Evolutionary conservation across 2,329 filamentous ascomycete species (phyloP), one percentile per base, ranked within the genome.

Genomic region (Epichloe bromicola): DNA sequence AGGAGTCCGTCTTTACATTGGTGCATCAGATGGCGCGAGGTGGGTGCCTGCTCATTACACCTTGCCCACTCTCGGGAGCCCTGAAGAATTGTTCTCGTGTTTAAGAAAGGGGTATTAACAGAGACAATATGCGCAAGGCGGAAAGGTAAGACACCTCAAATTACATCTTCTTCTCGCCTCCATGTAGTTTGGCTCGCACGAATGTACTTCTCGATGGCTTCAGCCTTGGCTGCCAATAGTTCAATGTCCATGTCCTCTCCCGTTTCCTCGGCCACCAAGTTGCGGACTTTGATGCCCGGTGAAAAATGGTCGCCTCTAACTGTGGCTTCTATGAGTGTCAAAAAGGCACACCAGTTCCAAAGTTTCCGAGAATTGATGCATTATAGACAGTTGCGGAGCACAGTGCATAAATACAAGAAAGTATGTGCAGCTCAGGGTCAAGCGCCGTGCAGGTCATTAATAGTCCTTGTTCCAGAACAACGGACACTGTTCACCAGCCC

Each of bases 61-160:
- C 30, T 4, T 30, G 37, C 5, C 23, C 40, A 20, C 37, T 41
- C 37, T 36, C 7, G 37, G 37, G 23, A n/a, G 40, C 34, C 3
- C 6, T 63, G 60, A 19, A 70, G 56, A 45, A 71, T 58, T 23
- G 55, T 55, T 47, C 65, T 62, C 10, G 71, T 67, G 51, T 71
- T 65, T 44, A 72, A 62, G 26, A 60, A 60, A 0, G 59, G 50
- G 0, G 54, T 33, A 17, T 68, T 64, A 1, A 83, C 60, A 5
- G 65, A 62, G 36, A 74, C 76, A 57, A 57, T 26, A 26, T 26
- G 2, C 23, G 6, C 23, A 26, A 26, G 23, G 7, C 2, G 0
- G 6, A 26, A 7, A 26, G 23, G 23, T 7, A 26, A 26, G 23
- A 6, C 6, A 26, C 23, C 2, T 26, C 23, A 2, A 6, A 26